Evolutionary conservation across 768 basidiomycete genomes (phyloP).

Genomic region (Kockovaella imperatae): DNA sequence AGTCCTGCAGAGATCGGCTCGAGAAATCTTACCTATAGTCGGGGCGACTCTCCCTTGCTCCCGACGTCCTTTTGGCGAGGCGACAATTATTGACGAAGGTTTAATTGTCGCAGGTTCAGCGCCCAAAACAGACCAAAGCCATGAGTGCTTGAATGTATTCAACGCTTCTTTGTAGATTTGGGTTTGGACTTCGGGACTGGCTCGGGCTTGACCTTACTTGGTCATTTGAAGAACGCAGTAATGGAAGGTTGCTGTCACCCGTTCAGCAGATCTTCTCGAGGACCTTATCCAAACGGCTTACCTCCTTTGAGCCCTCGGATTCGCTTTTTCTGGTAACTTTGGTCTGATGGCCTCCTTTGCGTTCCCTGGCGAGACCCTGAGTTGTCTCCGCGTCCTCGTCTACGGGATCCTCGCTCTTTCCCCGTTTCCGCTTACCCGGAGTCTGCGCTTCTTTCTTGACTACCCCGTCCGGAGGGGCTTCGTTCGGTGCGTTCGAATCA

Average conservation of each 20-base stretch:
- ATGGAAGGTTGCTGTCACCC: slow-evolving; percentile 31
- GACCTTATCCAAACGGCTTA: slow-evolving; percentile 7
- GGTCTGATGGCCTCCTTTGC: slow-evolving; percentile 30
- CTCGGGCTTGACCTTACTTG: too few relatives aligned
- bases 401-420: not conserved
- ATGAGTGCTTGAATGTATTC: too few relatives aligned
- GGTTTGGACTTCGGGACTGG: too few relatives aligned
- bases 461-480: slow-evolving; percentile 1
- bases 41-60: too few relatives aligned
- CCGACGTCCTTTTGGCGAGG: too few relatives aligned
- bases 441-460: slow-evolving; percentile 3
- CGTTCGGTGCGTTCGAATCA: slow-evolving; percentile 40
- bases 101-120: too few relatives aligned
- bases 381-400: not conserved
- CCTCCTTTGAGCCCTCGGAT: slow-evolving; percentile 16
- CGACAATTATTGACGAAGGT: too few relatives aligned
- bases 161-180: too few relatives aligned
- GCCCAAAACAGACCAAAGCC: too few relatives aligned
- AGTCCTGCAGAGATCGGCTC: too few relatives aligned
- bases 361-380: not conserved
- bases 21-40: too few relatives aligned
- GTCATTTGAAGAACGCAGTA: slow-evolving; percentile 31
- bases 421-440: not conserved
- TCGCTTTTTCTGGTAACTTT: slow-evolving; percentile 19
- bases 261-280: not conserved